Percentiles rank a stretch among this genome's conserved stretches.
Evolutionary conservation across 768 basidiomycete species (phyloP).

Genomic region (Gyrodon lividus): DNA sequence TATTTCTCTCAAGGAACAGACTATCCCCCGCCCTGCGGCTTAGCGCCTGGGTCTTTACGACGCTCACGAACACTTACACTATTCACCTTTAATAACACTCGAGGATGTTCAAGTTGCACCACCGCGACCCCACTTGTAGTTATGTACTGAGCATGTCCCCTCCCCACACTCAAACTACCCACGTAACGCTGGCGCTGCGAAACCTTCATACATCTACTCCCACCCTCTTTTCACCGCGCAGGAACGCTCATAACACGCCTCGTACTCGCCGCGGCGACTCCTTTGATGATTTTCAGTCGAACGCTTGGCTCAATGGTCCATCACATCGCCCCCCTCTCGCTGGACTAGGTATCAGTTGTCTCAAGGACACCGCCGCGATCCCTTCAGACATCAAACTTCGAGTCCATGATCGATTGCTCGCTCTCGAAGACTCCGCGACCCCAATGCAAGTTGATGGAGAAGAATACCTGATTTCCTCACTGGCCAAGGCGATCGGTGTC

Average conservation of each 20-base stretch:
- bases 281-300: slow-evolving; percentile 31
- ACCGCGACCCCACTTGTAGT: slow-evolving; percentile 22
- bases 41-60: slow-evolving; percentile 2
- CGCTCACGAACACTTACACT: slow-evolving; percentile 6
- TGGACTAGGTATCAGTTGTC: slow-evolving; percentile 27
- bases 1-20: not conserved
- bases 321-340: slow-evolving; percentile 17
- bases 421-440: not conserved
- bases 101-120: slow-evolving; percentile 27
- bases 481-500: not conserved
- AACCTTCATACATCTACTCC: slow-evolving; percentile 13
- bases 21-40: slow-evolving; percentile 5
- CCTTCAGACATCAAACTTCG: not conserved
- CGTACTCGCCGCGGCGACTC: not conserved
- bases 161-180: slow-evolving; percentile 10
- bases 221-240: slow-evolving; percentile 31
- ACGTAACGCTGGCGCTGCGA: slow-evolving; percentile 35
- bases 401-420: not conserved
- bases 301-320: slow-evolving; percentile 20
- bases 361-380: not conserved
- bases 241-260: slow-evolving; percentile 9
- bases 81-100: slow-evolving; percentile 4
- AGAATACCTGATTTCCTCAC: not conserved
- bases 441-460: slow-evolving; percentile 10
- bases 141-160: slow-evolving; percentile 10